Evolutionary conservation across 2,329 filamentous ascomycete species (phyloP), one percentile per base, ranked within the genome.

Genomic region (Onygena corvina): DNA sequence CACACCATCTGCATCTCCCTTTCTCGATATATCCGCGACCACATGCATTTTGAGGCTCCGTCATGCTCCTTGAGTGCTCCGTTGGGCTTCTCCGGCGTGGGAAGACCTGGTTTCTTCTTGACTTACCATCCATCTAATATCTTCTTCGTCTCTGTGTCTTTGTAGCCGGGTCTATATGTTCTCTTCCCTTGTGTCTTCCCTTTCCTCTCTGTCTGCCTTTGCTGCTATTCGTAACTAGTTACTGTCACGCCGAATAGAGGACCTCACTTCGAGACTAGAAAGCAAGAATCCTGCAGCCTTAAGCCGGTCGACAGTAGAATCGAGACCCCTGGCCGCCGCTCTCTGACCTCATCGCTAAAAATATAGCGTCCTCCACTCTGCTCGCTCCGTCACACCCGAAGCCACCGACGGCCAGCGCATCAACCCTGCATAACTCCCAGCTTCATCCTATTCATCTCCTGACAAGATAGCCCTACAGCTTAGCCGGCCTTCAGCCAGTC

Each of bases 1-100:
- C 44, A 50, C 45, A 47, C 36, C 49, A 40, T 52, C 47, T 44
- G 38, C 21, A 35, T 48, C 27, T 30, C 30, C 46, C 14, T 49
- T 44, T 16, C 25, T 38, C 46, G 45, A 42, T 50, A 42, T 38
- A 35, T 33, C 11, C 53, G 48, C 36, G 44, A 40, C 3, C 29
- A 29, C 29, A 31, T 31, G 29, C 44, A 42, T 46, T 42, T 38
- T 36, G 33, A 45, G 46, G 38, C 33, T 44, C 40, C 47, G 51
- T 42, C 44, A 25, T 49, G 35, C 35, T 40, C 9, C 8, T 31
- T 31, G n/a, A 11, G 29, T 35, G 33, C 33, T 16, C 33, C 33
- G 4, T 14, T 8, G 33, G 18, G 33, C 33, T 35, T 35, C 33
- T 16, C 33, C 33, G 33, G 33, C 33, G 33, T 16, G 33, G 33